Base-by-base conservation (phyloP, 2,329 filamentous ascomycete genomes). In the Verruconis gallopava region DNA sequence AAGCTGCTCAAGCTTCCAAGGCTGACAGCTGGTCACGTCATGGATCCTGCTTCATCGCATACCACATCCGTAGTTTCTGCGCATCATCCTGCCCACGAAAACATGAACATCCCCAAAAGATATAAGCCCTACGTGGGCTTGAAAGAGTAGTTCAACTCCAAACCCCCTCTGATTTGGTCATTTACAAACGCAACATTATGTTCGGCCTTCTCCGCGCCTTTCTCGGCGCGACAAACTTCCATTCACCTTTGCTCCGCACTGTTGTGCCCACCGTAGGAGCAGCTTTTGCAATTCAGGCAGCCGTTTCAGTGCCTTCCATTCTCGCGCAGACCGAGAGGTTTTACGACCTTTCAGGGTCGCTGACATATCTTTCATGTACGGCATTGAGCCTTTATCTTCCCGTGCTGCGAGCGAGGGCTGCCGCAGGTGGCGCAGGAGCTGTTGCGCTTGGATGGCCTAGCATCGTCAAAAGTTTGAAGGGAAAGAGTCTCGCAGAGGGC, bases 301-400 rank as follows among this genome's bases (percentile, higher is more conserved):
- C 68, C 32, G 72, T 75, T 4, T 78, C 74, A 3, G 54, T 78
- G 2, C 79, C 79, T 4, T 79, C 75, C 4, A 73, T 80, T 46
- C 48, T 68, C 19, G 62, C 65, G 21, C 68, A 75, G 51, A 72
- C 73, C 4, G 79, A 83, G 53, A 70, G 73, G 28, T 80, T 79
- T 64, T 83, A 79, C 55, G 79, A 83, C 54, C 57, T 79, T 37
- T 78, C 75, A 2, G 79, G 79, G 37, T 77, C 75, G 12, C 52
- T 79, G 21, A 81, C 78, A 2, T 80, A 79, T 53, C 65, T 82
- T 28, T 73, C 74, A 42, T 77, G 77, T 54, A 75, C 74, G 12
- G 71, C 73, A 0, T 57, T 81, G 20, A 75, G 71, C 45, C 62
- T 82, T 13, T 75, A 73, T 48, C 63, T 81, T 13, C 77, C 77